Evolutionary conservation across 768 basidiomycete species (phyloP), one percentile per base, ranked within the genome.

Genomic region (Lentinula sp.): DNA sequence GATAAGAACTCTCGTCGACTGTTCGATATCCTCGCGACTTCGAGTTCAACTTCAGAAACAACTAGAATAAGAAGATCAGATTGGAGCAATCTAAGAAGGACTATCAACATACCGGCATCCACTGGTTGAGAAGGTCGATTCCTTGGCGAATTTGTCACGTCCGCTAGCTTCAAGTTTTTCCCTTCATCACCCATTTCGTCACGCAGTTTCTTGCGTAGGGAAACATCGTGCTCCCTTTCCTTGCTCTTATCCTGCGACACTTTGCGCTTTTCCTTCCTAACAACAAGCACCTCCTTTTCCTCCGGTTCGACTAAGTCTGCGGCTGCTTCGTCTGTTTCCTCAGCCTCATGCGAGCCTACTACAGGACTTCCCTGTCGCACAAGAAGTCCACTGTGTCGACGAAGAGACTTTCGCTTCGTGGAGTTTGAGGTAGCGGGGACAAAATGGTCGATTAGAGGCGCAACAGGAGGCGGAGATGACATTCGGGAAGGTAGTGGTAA

Each of bases 311-410:
- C 69, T 5, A 73, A 69, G 6, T 70, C 69, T 13, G 70, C 77
- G 13, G 71, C 77, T 43, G 72, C 76, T 63, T 86, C 86, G 40
- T 56, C 40, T 59, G 83, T 85, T 40, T 86, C 83, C 61, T 83
- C 83, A 11, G 84, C 84, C 60, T 80, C 78, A 64, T 86, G 85
- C 2, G 84, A 87, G 5, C 85, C 88, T 64, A 86, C 84, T 1
- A 86, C 85, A 2, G 88, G 88, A 64, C 87, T 89, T 1, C 83
- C 77, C 28, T 85, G 81, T 60, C 87, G 79, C 8, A 80, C 84
- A 55, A 91, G 70, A 45, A 89, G 73, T 10, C 88, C 87, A 61
- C 81, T 82, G 67, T 80, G 80, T 50, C 80, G 67, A 62, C 80
- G 71, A 51, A 76, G 64, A 16, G 75, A 73, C 60, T 79, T 81